phyloP scores from a whole-genome alignment of 164 flowering plant species.

The Chimonanthus praecox region DNA sequence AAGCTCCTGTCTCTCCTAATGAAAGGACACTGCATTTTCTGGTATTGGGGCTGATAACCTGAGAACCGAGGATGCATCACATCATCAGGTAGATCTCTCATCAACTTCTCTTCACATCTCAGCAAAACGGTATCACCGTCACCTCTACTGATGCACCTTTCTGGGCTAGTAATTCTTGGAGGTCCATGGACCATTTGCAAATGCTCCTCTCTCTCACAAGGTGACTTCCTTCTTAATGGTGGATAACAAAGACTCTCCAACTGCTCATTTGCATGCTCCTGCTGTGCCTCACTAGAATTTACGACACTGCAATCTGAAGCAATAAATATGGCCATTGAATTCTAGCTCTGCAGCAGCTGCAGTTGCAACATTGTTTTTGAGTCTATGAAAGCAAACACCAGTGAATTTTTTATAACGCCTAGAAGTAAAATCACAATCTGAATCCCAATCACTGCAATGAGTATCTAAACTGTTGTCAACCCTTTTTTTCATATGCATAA shows the following conservation, averaged over 20 bases:
- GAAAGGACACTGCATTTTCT: constrained; percentile 35
- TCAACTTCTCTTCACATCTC: constrained; percentile 39
- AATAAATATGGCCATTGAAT: constrained; percentile 19
- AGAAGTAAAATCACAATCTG: constrained; percentile 32
- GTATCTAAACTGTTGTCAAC: constrained; percentile 25
- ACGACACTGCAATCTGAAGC: constrained; percentile 25
- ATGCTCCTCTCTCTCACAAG: constrained; percentile 23
- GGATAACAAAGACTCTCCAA: constrained; percentile 27
- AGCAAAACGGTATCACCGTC: constrained; percentile 33
- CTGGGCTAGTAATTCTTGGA: constrained; percentile 44
- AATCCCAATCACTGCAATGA: constrained; percentile 30
- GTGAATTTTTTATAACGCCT: not conserved
- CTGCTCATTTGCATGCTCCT: constrained; percentile 34
- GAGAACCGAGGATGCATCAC: constrained; percentile 26
- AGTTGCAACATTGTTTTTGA: constrained; percentile 26
- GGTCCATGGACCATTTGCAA: constrained; percentile 35
- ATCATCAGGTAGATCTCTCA: constrained; percentile 39
- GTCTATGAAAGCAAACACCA: constrained; percentile 30
- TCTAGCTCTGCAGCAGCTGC: constrained; percentile 27
- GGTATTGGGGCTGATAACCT: constrained; percentile 38
- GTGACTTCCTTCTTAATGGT: constrained; percentile 46
- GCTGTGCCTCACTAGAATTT: constrained; percentile 40
- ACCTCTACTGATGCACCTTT: constrained; percentile 29
- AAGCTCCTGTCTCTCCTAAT: constrained; percentile 33
- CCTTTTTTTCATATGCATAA: constrained; percentile 42